phyloP scores from a whole-genome alignment of 306 rosid species.

The Sechiopsis laciniata region DNA sequence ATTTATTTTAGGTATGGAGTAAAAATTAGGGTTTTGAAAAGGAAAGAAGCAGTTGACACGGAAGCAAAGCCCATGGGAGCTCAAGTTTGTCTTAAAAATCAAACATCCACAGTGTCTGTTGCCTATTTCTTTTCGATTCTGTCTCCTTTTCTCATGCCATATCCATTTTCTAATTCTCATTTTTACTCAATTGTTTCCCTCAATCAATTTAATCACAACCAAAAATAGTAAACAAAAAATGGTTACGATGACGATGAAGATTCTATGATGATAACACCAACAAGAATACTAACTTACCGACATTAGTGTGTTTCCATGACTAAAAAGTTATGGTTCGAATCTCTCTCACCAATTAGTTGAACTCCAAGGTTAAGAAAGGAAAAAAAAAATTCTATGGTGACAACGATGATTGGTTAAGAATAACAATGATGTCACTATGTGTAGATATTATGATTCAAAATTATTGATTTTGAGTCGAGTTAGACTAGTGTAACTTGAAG shows the following conservation, averaged over 20 bases:
- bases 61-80: constrained; percentile 17
- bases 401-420: neutral
- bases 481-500: neutral
- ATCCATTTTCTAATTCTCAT: neutral
- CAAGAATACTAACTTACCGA: too few relatives aligned
- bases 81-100: neutral
- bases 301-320: too few relatives aligned
- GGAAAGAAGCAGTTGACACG: constrained; percentile 4
- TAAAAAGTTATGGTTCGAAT: too few relatives aligned
- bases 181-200: neutral
- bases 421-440: neutral
- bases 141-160: constrained; percentile 11
- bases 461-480: neutral
- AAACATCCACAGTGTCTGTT: neutral
- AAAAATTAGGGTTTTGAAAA: constrained; percentile 11
- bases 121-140: constrained; percentile 8
- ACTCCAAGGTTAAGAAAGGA: too few relatives aligned
- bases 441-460: too few relatives aligned
- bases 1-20: neutral
- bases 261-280: neutral
- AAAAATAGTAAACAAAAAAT: neutral
- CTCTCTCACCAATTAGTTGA: too few relatives aligned
- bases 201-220: neutral
- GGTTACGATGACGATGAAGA: neutral
- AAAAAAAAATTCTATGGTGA: too few relatives aligned